phyloP scores from a whole-genome alignment of 2,329 filamentous ascomycete genomes.

The Chrysoporthe austroafricana region DNA sequence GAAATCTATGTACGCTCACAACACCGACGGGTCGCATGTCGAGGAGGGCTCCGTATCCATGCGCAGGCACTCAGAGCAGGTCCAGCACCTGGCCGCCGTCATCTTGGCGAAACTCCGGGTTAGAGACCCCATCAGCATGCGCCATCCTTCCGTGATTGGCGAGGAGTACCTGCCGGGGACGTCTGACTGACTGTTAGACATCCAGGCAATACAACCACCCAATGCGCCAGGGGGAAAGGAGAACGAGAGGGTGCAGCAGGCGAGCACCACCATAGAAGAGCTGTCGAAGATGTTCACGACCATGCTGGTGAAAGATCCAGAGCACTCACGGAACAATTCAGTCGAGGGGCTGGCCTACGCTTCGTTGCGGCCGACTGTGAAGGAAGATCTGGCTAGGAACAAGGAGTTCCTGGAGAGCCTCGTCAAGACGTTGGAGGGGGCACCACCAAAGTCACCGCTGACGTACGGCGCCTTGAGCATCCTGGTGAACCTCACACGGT shows the following conservation, averaged over 20 bases:
- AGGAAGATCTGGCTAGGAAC: conserved; percentile 77
- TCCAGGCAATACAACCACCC: conserved; percentile 56
- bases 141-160: conserved; percentile 27
- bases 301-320: conserved; percentile 65
- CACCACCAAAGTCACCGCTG: conserved; percentile 67
- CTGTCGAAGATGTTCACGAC: conserved; percentile 66
- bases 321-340: conserved; percentile 66
- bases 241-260: conserved; percentile 53
- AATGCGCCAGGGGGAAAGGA: conserved; percentile 39
- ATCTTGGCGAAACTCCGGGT: conserved; percentile 74
- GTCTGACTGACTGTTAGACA: conserved; percentile 54
- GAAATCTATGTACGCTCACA: conserved; percentile 52
- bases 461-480: conserved; percentile 88
- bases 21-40: conserved; percentile 59
- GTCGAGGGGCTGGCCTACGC: conserved; percentile 93
- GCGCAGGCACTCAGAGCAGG: conserved; percentile 63
- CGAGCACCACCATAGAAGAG: conserved; percentile 67
- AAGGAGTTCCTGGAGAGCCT: conserved; percentile 69
- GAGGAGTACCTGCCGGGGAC: conserved; percentile 36
- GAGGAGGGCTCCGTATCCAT: conserved; percentile 62
- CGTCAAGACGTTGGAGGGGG: conserved; percentile 63
- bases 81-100: conserved; percentile 71
- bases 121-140: conserved; percentile 40
- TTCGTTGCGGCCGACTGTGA: conserved; percentile 82
- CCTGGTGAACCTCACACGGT: conserved; percentile 81